Base-by-base conservation (phyloP, 106 monocot species). In the Acanthochlamys bracteata region DNA sequence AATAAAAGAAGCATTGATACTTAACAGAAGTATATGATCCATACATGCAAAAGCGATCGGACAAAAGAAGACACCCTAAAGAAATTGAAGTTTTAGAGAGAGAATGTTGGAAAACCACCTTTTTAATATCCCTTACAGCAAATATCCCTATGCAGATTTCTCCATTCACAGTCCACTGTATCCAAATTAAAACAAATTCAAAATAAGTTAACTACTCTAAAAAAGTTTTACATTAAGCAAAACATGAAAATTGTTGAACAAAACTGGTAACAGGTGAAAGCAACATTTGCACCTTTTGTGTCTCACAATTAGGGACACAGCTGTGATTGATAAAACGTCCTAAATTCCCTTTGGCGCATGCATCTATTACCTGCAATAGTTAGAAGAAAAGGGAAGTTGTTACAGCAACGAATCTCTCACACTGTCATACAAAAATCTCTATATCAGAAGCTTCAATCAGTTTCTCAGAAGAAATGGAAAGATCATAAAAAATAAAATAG, bases 161-260 rank as follows among this genome's bases (percentile, higher is more conserved):
- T 72, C 96, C 96, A 79, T 98, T 91, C 21, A 98, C 84, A 82
- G 91, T 98, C 96, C 96, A 98, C 96, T 98, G 84, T 11, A 53
- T 45, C 22, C 43, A 24, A 49, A 49, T 49, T 33, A 33, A 33
- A 33, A 33, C 6, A 49, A 49, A 12, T 24, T 51, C n/a, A 14
- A 12, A 46, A 49, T 17, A 46, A 65, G 49, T 55, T 6, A 55
- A 21, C n/a, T 20, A 55, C 20, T 21, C n/a, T 10, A 21, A 55
- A 10, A 22, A 55, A 55, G 20, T 20, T 55, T 21, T 26, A 20
- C 14, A 51, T 41, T 33, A 33, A 33, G 4, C 6, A 33, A 33
- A 33, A 33, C 33, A 3, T 33, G 33, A 33, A 33, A 33, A 33
- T 33, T 33, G 6, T 33, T 33, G 6, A 49, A 49, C 10, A 4